Base-by-base conservation (phyloP, 352 stramenopile species). In the Pelagophyceae sp. region DNA sequence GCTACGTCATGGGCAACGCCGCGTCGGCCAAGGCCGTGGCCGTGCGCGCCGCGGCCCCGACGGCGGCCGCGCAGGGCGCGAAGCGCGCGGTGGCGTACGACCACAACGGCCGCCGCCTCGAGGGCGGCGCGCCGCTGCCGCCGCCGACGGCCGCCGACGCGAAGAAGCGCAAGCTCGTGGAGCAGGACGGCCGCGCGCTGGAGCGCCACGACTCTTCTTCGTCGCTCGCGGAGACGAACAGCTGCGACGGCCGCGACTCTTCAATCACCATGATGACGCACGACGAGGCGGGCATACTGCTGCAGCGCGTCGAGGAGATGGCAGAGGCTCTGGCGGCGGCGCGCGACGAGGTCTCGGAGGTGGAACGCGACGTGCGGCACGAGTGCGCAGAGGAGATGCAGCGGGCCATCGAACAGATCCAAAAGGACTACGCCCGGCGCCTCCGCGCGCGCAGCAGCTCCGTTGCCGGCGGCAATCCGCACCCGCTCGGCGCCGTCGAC, bases 1-100 rank as follows among this genome's bases (percentile, higher is more conserved):
- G 97, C 37, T 93, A 96, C 29, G 96, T 96, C 20, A 84, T 99
- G 0, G 90, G 92, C 64, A 98, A 98, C 82, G 96, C 93, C 45
- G 88, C 91, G 0, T 88, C 95, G 75, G 93, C 94, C 2, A 90
- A 91, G 31, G 92, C 94, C 70, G 87, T 98, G 25, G 91, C 94
- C 58, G 61, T 79, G 27, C 45, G 25, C 15, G 20, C 38, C 32
- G 20, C 78, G 54, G 11, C 11, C 11, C 45, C 45, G 11, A 76
- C 32, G 15, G 35, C 45, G 15, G n/a, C 75, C 75, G n/a, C n/a
- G n/a, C n/a, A n/a, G n/a, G n/a, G n/a, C n/a, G 31, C 60, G 54
- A 11, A n/a, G 71, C 17, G 37, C 29, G 20, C 6, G 37, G 31
- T 23, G 54, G 25, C 25, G 51, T 58, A 70, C 51, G 38, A 77